These are phyloP conservation scores for Solanum appendiculatum DNA, from an alignment of 257 asterid genomes.

Conservation along the genomic window DNA sequence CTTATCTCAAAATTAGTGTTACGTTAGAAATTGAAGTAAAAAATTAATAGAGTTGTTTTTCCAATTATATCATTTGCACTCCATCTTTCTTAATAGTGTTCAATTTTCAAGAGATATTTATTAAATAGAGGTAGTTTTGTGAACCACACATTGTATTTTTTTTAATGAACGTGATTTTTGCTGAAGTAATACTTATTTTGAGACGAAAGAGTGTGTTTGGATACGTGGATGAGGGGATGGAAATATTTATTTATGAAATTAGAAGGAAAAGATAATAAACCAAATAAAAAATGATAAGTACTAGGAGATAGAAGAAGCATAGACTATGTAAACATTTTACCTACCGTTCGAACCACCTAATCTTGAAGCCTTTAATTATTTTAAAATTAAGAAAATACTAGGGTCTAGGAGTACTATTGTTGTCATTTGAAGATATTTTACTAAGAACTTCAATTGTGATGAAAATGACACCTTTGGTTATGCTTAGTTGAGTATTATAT, in stretches of 20 bases:
- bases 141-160: too few relatives aligned
- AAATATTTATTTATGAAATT: not conserved
- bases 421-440: not conserved
- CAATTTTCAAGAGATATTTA: too few relatives aligned
- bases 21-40: too few relatives aligned
- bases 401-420: not conserved
- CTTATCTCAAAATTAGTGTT: too few relatives aligned
- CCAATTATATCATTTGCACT: not conserved
- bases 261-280: not conserved
- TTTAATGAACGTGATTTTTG: too few relatives aligned
- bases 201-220: not conserved
- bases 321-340: not conserved
- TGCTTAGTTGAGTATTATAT: not conserved
- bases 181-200: too few relatives aligned
- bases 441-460: not conserved
- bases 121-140: too few relatives aligned
- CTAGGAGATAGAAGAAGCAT: not conserved
- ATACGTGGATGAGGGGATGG: not conserved
- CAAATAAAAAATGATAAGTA: not conserved
- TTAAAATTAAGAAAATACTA: not conserved
- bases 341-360: not conserved
- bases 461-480: not conserved
- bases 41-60: not conserved
- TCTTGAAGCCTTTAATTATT: not conserved
- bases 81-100: not conserved